These are phyloP conservation scores for Lepidopterella palustris DNA, from an alignment of 495 filamentous ascomycete genomes.

Conservation along the genomic window DNA sequence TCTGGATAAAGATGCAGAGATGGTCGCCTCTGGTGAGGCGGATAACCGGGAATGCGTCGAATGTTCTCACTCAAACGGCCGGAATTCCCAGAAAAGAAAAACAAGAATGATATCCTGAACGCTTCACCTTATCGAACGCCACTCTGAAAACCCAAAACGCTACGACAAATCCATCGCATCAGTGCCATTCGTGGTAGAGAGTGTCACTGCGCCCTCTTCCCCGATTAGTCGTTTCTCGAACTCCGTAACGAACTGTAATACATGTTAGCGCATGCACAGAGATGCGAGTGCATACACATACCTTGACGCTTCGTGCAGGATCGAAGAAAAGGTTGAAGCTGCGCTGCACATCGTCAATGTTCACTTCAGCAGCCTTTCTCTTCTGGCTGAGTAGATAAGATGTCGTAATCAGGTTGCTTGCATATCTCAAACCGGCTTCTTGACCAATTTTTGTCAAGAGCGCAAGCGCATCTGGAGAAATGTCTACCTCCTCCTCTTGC, in stretches of 20 bases:
- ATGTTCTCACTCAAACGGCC: too few species aligned
- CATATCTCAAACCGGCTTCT: constrained; percentile 87
- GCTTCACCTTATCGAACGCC: constrained; percentile 1
- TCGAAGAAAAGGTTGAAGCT: constrained; percentile 94
- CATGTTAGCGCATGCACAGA: neutral
- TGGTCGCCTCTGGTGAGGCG: too few species aligned
- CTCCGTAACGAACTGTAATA: constrained; percentile 61
- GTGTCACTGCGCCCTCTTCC: constrained; percentile 69
- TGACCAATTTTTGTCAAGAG: constrained; percentile 92
- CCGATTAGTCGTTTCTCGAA: constrained; percentile 92
- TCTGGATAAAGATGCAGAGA: too few species aligned
- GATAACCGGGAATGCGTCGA: too few species aligned
- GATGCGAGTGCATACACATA: constrained; percentile 9
- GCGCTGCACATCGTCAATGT: constrained; percentile 80
- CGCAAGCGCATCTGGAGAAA: constrained; percentile 80
- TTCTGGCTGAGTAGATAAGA: constrained; percentile 76
- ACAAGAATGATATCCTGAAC: too few species aligned
- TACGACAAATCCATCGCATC: constrained; percentile 81
- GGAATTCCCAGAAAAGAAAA: too few species aligned
- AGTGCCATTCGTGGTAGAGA: constrained; percentile 56
- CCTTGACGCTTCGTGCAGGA: constrained; percentile 71
- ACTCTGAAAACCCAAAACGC: neutral
- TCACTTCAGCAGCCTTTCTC: constrained; percentile 70
- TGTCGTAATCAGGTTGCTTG: constrained; percentile 92
- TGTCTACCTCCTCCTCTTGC: constrained; percentile 90